Evolutionary conservation across 83 land plant species (phyloP).

Genomic region (Thuja plicata): DNA sequence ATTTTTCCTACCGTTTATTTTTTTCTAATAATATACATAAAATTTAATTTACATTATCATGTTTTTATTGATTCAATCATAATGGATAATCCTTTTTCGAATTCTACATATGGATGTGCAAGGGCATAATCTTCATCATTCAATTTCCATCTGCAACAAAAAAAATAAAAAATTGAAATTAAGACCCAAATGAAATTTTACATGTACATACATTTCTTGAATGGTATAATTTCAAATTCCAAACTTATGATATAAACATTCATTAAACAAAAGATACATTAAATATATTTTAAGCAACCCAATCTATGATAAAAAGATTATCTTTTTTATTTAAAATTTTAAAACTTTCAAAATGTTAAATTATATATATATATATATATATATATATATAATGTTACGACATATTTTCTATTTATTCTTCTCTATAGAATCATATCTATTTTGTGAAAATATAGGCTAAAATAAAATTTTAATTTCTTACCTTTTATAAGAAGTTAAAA

Average conservation of each 20-base stretch:
- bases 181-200: background rate
- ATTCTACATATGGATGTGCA: slow-evolving; percentile 55
- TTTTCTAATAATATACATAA: background rate
- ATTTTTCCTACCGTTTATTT: background rate
- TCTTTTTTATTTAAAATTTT: too few species aligned
- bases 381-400: too few species aligned
- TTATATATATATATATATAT: too few species aligned
- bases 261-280: too few species aligned
- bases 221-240: too few species aligned
- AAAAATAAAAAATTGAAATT: background rate
- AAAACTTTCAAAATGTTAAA: too few species aligned
- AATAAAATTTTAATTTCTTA: background rate
- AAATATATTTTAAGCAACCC: too few species aligned
- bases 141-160: slow-evolving; percentile 31
- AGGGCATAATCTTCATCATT: slow-evolving; percentile 29
- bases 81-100: slow-evolving; percentile 39
- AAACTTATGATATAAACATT: background rate
- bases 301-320: too few species aligned
- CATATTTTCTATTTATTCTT: too few species aligned
- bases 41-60: background rate
- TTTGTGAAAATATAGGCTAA: background rate
- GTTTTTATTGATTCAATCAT: background rate
- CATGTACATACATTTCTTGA: too few species aligned
- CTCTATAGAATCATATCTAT: background rate
- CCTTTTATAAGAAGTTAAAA: too few species aligned